Base-by-base conservation (phyloP, 202 grass and related monocot genomes). In the Carex arenaria region DNA sequence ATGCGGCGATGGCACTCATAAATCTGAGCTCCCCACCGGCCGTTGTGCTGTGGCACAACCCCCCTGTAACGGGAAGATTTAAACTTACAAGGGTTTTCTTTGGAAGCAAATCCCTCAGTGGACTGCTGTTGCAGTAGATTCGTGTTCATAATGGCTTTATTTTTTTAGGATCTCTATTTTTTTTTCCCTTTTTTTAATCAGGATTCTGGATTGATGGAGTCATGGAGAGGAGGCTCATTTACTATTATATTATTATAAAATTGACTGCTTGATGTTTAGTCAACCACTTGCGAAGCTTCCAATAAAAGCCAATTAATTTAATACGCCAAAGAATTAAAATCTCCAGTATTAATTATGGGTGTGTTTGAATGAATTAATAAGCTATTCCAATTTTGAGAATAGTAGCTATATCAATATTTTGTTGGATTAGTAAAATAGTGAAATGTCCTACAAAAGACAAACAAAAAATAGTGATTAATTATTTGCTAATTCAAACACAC, bases 1-100 rank as follows among this genome's bases (percentile, higher is more conserved):
- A 97, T 91, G 28, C 94, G 89, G 86, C 92, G 92, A 92, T 97
- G 92, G 4, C 91, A 85, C 90, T 97, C 92, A 88, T 97, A 97
- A 88, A 97, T 97, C 88, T 97, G 92, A 49, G 94, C 87, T 57
- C 94, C 94, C 94, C 94, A 97, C 69, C 92, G 80, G 19, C 94
- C 92, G 92, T 97, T 97, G 53, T 92, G 94, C 88, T 97, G 94
- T 10, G 94, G 86, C 54, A 97, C 94, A 15, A 97, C 94, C 7
- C 94, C 94, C 80, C 94, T 97, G 88, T 74, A 94, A 77, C 60
- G 60, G 11, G 90, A 92, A 67, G 94, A 92, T 51, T 85, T 84
- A 65, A 97, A 88, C 80, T 94, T 97, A 18, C 31, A 19, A 17
- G 80, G 30, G 23, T 64, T 64, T 38, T 64, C 61, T 64, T 83